Percentiles rank a stretch among this genome's conserved stretches.
phyloP scores from a whole-genome alignment of 257 asterid genomes.

The Henckelia pumila region DNA sequence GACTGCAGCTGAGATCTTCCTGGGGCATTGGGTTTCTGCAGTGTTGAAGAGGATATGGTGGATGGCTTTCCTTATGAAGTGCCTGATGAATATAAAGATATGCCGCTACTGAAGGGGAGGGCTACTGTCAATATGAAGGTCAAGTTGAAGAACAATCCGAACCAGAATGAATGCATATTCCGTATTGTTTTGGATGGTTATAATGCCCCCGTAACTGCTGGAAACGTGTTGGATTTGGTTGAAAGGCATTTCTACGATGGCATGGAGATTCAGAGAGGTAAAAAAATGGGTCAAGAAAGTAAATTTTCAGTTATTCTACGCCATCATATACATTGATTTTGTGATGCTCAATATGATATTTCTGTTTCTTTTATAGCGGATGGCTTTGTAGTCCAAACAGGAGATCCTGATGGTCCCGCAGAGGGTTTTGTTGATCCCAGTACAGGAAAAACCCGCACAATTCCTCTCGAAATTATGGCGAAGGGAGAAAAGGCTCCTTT shows the following conservation, averaged over 20 bases:
- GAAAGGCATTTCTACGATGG: conserved; percentile 97
- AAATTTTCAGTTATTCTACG: conserved; percentile 2
- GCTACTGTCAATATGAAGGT: conserved; percentile 98
- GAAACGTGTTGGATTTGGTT: conserved; percentile 87
- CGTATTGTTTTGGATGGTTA: conserved; percentile 93
- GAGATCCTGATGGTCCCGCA: conserved; percentile 99
- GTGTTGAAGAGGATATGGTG: conserved; percentile 99
- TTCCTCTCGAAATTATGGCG: conserved; percentile 92
- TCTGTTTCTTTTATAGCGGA: conserved; percentile 66
- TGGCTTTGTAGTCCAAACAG: conserved; percentile 98
- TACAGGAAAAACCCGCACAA: conserved; percentile 75
- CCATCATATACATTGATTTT: neutral
- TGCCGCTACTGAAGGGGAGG: conserved; percentile 97
- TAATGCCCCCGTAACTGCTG: conserved; percentile 96
- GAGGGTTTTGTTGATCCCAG: conserved; percentile 99
- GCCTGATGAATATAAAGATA: conserved; percentile 76
- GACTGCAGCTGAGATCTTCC: conserved; percentile 99
- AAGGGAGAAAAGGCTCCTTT: conserved; percentile 83
- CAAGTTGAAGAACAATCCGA: conserved; percentile 94
- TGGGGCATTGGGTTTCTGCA: conserved; percentile 99
- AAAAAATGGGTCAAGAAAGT: conserved; percentile 3
- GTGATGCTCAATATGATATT: conserved; percentile 26
- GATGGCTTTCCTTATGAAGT: conserved; percentile 97
- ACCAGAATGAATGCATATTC: conserved; percentile 66
- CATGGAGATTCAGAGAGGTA: conserved; percentile 99